Conservation (phyloP, 371 early-diverging fungal genomes). For the Mucor piriformis region DNA sequence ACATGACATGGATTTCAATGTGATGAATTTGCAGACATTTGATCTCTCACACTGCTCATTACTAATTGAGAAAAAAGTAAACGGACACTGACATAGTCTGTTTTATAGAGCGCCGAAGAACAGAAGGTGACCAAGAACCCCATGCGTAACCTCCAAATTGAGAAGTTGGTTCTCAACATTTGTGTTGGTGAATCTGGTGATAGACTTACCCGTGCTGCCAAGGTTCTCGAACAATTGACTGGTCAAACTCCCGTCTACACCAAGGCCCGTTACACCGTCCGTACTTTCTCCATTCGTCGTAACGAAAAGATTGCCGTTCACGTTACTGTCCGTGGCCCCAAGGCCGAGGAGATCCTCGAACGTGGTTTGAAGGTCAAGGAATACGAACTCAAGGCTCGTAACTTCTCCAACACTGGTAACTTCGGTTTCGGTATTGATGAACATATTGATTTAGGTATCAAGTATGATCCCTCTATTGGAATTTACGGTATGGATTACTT, state of each 20-base stretch:
- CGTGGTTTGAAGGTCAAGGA: conserved; percentile 99
- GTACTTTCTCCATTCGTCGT: conserved; percentile 99
- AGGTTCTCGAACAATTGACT: conserved; percentile 99
- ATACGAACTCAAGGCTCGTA: conserved; percentile 94
- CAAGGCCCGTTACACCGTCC: conserved; percentile 99
- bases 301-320: conserved; percentile 99
- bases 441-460: conserved; percentile 99
- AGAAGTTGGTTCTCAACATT: conserved; percentile 99
- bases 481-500: conserved; percentile 98
- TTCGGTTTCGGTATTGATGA: conserved; percentile 99
- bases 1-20: no score
- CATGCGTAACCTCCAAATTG: conserved; percentile 97
- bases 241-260: conserved; percentile 99
- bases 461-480: conserved; percentile 99
- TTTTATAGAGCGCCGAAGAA: conserved; percentile 67
- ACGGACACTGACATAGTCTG: not conserved
- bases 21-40: not conserved
- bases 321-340: conserved; percentile 97
- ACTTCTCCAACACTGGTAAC: conserved; percentile 99
- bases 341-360: conserved; percentile 93
- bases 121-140: conserved; percentile 74
- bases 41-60: not conserved
- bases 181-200: conserved; percentile 99
- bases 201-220: conserved; percentile 99
- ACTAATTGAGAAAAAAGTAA: no score